phyloP scores from a whole-genome alignment of 176 grass and related monocot genomes.

The Pontederia paniculata region DNA sequence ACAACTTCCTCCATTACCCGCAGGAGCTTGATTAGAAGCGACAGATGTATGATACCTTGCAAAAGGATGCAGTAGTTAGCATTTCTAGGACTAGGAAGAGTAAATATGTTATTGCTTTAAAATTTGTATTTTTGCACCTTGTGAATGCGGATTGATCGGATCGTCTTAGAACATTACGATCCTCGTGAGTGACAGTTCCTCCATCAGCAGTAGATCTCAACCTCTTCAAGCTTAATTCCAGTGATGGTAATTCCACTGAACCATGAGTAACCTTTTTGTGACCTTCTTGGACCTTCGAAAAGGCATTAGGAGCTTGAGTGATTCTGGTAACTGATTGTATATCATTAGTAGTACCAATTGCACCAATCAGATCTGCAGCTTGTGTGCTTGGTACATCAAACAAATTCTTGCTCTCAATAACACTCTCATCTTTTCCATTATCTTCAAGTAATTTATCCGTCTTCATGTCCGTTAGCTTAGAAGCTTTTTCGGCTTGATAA shows the following conservation, averaged over 20 bases:
- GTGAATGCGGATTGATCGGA: constrained; percentile 66
- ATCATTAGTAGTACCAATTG: constrained; percentile 37
- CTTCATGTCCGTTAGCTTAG: constrained; percentile 24
- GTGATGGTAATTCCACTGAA: constrained; percentile 30
- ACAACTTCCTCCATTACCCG: constrained; percentile 39
- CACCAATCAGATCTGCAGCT: constrained; percentile 61
- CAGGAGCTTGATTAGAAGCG: constrained; percentile 46
- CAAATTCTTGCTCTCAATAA: constrained; percentile 20
- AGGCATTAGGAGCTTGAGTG: constrained; percentile 29
- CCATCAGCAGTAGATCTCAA: constrained; percentile 35
- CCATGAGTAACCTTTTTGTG: constrained; percentile 24
- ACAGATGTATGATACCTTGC: constrained; percentile 77
- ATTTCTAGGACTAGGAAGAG: background rate
- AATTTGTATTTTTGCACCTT: constrained; percentile 65
- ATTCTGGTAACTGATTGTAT: constrained; percentile 21
- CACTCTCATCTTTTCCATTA: constrained; percentile 18
- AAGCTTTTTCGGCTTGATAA: constrained; percentile 19
- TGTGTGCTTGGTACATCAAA: constrained; percentile 29
- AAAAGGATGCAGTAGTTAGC: constrained; percentile 53
- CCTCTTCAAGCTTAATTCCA: constrained; percentile 77
- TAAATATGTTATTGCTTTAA: background rate
- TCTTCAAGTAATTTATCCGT: constrained; percentile 25
- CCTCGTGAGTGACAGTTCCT: constrained; percentile 26
- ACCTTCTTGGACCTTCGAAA: constrained; percentile 27
- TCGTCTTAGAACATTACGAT: constrained; percentile 48